Percentiles rank a stretch among this genome's conserved stretches.
phyloP scores from a whole-genome alignment of 139 green algal genomes.

The Closterium sp. region DNA sequence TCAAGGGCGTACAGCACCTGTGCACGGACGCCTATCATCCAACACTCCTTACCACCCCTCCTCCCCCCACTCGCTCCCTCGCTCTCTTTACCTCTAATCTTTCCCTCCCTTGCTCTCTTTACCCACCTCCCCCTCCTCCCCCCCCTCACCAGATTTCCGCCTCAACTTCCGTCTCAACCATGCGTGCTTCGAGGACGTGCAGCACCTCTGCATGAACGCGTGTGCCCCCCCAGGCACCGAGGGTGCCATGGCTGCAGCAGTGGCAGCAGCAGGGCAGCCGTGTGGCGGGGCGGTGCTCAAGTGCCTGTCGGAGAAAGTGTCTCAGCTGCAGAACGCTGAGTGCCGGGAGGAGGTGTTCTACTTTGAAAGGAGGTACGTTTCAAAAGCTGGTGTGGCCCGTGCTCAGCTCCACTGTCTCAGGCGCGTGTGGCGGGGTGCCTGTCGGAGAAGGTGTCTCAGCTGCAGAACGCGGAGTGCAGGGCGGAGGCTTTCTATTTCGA shows the following conservation, averaged over 20 bases:
- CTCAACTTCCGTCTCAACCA: slow-evolving; percentile 80
- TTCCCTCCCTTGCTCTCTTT: background rate
- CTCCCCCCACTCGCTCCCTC: too few species aligned
- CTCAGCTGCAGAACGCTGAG: slow-evolving; percentile 54
- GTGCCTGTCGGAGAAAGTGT: slow-evolving; percentile 80
- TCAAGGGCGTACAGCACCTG: too few species aligned
- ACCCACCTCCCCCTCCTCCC: background rate
- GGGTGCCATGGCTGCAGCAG: slow-evolving; percentile 36
- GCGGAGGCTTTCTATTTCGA: too few species aligned
- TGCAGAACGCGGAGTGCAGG: too few species aligned
- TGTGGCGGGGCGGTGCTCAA: slow-evolving; percentile 78
- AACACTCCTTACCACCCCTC: background rate
- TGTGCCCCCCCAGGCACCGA: slow-evolving; percentile 51
- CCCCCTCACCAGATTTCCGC: slow-evolving; percentile 68
- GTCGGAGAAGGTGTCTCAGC: too few species aligned
- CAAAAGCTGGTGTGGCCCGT: too few species aligned
- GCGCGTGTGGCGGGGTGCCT: too few species aligned
- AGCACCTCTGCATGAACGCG: slow-evolving; percentile 62
- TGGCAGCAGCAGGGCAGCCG: slow-evolving; percentile 53
- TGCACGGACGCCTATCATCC: too few species aligned
- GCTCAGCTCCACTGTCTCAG: too few species aligned
- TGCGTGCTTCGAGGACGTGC: slow-evolving; percentile 71
- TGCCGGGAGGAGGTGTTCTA: slow-evolving; percentile 81
- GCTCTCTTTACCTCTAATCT: too few species aligned
- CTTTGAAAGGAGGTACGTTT: slow-evolving; percentile 81